phyloP scores from a whole-genome alignment of 2,329 filamentous ascomycete species.

The Diplocarpon rosae region DNA sequence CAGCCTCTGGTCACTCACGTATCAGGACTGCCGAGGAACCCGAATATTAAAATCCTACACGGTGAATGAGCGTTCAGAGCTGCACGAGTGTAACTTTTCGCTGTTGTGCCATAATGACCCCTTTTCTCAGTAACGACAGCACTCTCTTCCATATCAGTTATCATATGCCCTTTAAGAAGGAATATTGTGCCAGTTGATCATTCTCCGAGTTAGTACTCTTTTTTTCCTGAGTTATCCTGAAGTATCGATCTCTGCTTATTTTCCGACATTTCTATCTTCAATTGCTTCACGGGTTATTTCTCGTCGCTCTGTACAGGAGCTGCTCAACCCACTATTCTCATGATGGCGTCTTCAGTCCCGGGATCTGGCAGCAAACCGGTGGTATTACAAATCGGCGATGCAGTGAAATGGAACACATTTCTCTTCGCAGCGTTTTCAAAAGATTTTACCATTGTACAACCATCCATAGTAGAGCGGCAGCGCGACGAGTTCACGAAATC shows the following conservation, averaged over 20 bases:
- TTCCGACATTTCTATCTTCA: neutral
- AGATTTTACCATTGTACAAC: slow-evolving; percentile 36
- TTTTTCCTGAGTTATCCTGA: neutral
- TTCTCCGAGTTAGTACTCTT: too few relatives aligned
- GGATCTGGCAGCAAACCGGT: slow-evolving; percentile 16
- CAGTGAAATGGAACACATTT: slow-evolving; percentile 25
- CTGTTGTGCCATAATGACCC: slow-evolving; percentile 1
- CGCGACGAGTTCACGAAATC: slow-evolving; percentile 38
- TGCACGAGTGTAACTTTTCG: too few relatives aligned
- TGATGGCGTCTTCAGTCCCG: slow-evolving; percentile 8
- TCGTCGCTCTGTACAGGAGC: neutral
- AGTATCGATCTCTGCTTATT: neutral
- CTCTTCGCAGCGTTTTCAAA: slow-evolving; percentile 30
- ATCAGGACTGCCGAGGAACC: too few relatives aligned
- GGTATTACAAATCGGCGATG: slow-evolving; percentile 27
- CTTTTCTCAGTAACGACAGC: slow-evolving; percentile 4
- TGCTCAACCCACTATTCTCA: too few relatives aligned
- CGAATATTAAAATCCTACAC: too few relatives aligned
- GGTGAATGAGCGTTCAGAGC: too few relatives aligned
- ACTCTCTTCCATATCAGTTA: slow-evolving; percentile 8
- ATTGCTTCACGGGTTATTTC: neutral
- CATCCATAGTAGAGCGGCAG: slow-evolving; percentile 38
- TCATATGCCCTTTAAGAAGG: slow-evolving; percentile 2
- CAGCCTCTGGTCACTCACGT: too few relatives aligned
- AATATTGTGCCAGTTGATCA: too few relatives aligned